Evolutionary conservation across 352 stramenopile species (phyloP).

Genomic region (Peronospora destructor): DNA sequence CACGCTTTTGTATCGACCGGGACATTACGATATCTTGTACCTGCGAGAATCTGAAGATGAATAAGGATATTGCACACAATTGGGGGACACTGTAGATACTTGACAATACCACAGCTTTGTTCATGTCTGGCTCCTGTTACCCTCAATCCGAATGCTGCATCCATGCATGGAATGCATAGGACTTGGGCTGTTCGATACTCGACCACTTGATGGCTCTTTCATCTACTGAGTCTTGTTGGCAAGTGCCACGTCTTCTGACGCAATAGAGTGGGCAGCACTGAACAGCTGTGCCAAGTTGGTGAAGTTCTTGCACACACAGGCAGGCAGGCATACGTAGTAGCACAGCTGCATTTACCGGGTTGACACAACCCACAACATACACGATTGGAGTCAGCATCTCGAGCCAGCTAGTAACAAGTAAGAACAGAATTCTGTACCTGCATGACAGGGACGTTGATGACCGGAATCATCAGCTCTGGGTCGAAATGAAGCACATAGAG

Average conservation of each 20-base stretch:
- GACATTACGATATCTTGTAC: slow-evolving; percentile 95
- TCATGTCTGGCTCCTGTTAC: slow-evolving; percentile 14
- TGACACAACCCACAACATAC: slow-evolving; percentile 8
- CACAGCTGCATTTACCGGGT: slow-evolving; percentile 37
- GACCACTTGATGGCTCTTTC: background rate
- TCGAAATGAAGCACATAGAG: slow-evolving; percentile 87
- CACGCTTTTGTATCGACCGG: slow-evolving; percentile 89
- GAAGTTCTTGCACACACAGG: slow-evolving; percentile 89
- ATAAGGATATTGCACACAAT: slow-evolving; percentile 2
- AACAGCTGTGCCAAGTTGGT: slow-evolving; percentile 89
- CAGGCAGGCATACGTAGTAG: slow-evolving; percentile 86
- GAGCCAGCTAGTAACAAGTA: background rate
- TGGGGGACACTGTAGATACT: background rate
- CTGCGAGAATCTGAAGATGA: slow-evolving; percentile 17
- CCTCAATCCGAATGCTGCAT: slow-evolving; percentile 1
- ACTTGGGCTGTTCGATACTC: background rate
- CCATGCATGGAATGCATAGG: background rate
- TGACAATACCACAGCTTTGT: slow-evolving; percentile 9
- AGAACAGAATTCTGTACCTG: slow-evolving; percentile 26
- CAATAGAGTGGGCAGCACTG: slow-evolving; percentile 77
- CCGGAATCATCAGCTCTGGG: slow-evolving; percentile 52
- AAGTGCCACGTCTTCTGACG: slow-evolving; percentile 44
- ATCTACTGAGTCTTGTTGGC: slow-evolving; percentile 55
- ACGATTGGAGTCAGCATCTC: slow-evolving; percentile 1
- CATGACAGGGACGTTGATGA: slow-evolving; percentile 45